These are phyloP conservation scores for Trypanosoma theileri DNA, from an alignment of 208 protist species.

Conservation along the genomic window DNA sequence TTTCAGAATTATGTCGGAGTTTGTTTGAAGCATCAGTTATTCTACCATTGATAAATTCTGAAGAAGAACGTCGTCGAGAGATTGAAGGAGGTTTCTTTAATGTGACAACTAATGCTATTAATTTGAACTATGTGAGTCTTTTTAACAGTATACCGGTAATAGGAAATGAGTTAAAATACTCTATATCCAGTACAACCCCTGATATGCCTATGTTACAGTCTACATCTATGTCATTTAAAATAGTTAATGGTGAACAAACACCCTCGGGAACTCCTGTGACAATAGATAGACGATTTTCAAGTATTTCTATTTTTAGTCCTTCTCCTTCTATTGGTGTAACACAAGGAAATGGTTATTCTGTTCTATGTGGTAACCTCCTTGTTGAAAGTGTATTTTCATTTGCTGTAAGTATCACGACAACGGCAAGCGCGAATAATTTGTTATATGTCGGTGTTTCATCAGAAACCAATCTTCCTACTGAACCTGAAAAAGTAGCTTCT, in stretches of 20 bases:
- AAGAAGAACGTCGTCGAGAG: constrained; percentile 44
- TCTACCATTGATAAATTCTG: constrained; percentile 59
- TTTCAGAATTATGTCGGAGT: constrained; percentile 51
- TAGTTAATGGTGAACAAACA: constrained; percentile 13
- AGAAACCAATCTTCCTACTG: constrained; percentile 44
- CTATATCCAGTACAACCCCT: not conserved
- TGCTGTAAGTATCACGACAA: constrained; percentile 71
- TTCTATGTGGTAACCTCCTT: constrained; percentile 62
- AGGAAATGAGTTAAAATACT: not conserved
- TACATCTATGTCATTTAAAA: constrained; percentile 21
- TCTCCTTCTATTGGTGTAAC: constrained; percentile 78
- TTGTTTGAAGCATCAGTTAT: constrained; percentile 64
- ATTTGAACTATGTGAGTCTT: constrained; percentile 49
- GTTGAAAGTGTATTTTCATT: constrained; percentile 59
- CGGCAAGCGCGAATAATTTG: constrained; percentile 29
- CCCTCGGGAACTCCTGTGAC: constrained; percentile 33
- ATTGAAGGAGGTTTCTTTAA: constrained; percentile 52
- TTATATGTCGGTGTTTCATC: constrained; percentile 85
- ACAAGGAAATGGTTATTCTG: constrained; percentile 39
- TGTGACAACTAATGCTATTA: constrained; percentile 37
- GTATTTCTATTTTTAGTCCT: constrained; percentile 59
- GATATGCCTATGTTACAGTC: constrained; percentile 8
- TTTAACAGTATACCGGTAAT: constrained; percentile 9
- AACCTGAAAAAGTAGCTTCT: constrained; percentile 54
- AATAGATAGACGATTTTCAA: constrained; percentile 68